phyloP scores from a whole-genome alignment of 768 basidiomycete genomes.

The Rhizopogon roseolus region DNA sequence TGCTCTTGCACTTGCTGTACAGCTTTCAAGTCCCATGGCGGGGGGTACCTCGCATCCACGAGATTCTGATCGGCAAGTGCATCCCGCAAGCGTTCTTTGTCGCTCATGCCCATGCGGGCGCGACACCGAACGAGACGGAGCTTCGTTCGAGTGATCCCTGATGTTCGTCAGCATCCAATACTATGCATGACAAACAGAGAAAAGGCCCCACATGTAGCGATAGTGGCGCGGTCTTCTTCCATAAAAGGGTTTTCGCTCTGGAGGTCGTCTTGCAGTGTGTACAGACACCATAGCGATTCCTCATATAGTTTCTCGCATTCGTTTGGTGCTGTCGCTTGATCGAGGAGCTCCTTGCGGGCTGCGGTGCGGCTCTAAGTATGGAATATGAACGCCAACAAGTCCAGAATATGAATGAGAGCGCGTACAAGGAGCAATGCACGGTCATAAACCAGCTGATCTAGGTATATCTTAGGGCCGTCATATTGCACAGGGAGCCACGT shows the following conservation, averaged over 20 bases:
- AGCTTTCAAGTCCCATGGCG: slow-evolving; percentile 62
- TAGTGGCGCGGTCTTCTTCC: slow-evolving; percentile 78
- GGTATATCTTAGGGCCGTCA: slow-evolving; percentile 74
- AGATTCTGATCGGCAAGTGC: slow-evolving; percentile 78
- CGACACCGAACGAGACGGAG: slow-evolving; percentile 76
- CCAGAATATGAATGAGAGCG: slow-evolving; percentile 9
- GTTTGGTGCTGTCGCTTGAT: slow-evolving; percentile 67
- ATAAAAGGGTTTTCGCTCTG: slow-evolving; percentile 80
- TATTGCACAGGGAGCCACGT: slow-evolving; percentile 84
- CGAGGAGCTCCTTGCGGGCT: slow-evolving; percentile 84
- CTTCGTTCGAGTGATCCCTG: slow-evolving; percentile 85
- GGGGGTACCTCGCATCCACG: slow-evolving; percentile 64
- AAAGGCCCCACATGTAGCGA: slow-evolving; percentile 59
- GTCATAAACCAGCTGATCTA: slow-evolving; percentile 92
- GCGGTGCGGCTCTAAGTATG: slow-evolving; percentile 77
- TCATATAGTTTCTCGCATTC: slow-evolving; percentile 95
- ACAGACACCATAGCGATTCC: slow-evolving; percentile 90
- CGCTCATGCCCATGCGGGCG: slow-evolving; percentile 72
- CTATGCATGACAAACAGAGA: slow-evolving; percentile 3
- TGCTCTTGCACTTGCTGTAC: slow-evolving; percentile 23
- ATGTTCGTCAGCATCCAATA: background rate
- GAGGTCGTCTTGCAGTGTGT: slow-evolving; percentile 87
- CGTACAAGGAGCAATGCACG: slow-evolving; percentile 81
- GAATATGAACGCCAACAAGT: background rate
- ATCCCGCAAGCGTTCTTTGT: slow-evolving; percentile 67